Base-by-base conservation (phyloP, 176 grass and related monocot species). In the Triticum monococcum region DNA sequence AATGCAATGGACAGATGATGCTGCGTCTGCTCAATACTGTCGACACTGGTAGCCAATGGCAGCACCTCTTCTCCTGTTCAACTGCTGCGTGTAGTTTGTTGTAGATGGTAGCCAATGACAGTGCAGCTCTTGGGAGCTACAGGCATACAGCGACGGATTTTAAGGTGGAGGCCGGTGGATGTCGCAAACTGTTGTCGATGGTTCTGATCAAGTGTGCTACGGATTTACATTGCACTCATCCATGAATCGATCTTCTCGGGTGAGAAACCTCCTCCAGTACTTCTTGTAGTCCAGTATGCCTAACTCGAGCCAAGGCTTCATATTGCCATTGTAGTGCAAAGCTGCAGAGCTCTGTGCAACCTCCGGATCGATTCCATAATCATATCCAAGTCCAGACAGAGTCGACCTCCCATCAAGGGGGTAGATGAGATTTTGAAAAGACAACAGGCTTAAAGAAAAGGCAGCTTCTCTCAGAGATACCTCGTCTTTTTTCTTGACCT, bases 241-340 rank as follows among this genome's bases (percentile, higher is more conserved):
- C 86, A 45, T 86, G 63, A 90, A 98, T 79, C 10, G 80, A 71
- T 98, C 88, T 48, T 87, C 90, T 81, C 66, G 87, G 17, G 81
- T 83, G 14, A 98, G 86, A 81, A 89, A 95, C 77, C 82, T 93
- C 88, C 78, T 95, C 95, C 95, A 92, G 80, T 95, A 92, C 25
- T 81, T 88, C 78, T 91, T 95, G 80, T 95, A 98, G 67, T 81
- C 76, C 2, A 87, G 89, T 87, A 98, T 92, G 78, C 93, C 95
- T 88, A 98, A 79, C 62, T 97, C 92, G 77, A 97, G 87, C 95
- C 92, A 95, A 69, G 92, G 95, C 87, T 98, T 98, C 95, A 98
- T 98, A 59, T 93, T 92, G 22, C 95, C 95, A 69, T 95, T 98
- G 78, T 95, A 95, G 83, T 95, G 95, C 84, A 95, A 86, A 43